phyloP scores from a whole-genome alignment of 345 rosid genomes.

The Linum tenue region DNA sequence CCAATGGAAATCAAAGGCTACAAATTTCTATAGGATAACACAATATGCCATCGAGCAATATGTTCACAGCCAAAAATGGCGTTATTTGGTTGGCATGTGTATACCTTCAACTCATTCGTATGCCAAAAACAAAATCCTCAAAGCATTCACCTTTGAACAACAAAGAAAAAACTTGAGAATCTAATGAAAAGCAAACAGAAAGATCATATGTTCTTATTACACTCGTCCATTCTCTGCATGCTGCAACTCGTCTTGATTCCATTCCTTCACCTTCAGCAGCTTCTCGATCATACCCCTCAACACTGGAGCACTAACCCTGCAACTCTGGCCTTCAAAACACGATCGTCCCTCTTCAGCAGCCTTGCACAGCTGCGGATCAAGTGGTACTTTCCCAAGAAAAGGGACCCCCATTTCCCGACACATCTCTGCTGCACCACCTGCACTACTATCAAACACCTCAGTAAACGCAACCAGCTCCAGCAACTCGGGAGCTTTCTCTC shows the following conservation, averaged over 20 bases:
- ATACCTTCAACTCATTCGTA: too few species aligned
- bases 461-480: slow-evolving; percentile 41
- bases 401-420: slow-evolving; percentile 75
- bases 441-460: slow-evolving; percentile 81
- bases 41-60: too few species aligned
- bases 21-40: too few species aligned
- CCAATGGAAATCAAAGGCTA: too few species aligned
- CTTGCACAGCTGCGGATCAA: slow-evolving; percentile 80
- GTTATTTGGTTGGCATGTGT: too few species aligned
- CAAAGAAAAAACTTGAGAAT: too few species aligned
- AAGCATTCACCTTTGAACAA: too few species aligned
- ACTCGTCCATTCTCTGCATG: background rate
- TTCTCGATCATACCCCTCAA: slow-evolving; percentile 55
- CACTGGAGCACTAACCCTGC: slow-evolving; percentile 55
- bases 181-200: too few species aligned
- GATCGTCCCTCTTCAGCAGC: slow-evolving; percentile 88
- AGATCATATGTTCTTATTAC: too few species aligned
- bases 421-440: slow-evolving; percentile 79
- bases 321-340: slow-evolving; percentile 61
- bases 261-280: slow-evolving; percentile 24
- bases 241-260: slow-evolving; percentile 17
- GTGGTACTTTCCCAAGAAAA: slow-evolving; percentile 80
- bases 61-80: too few species aligned
- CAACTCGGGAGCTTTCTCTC: slow-evolving; percentile 71
- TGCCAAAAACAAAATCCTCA: too few species aligned